Evolutionary conservation across 2,329 filamentous ascomycete genomes (phyloP).

Genomic region (Gaeumannomyces sp.): DNA sequence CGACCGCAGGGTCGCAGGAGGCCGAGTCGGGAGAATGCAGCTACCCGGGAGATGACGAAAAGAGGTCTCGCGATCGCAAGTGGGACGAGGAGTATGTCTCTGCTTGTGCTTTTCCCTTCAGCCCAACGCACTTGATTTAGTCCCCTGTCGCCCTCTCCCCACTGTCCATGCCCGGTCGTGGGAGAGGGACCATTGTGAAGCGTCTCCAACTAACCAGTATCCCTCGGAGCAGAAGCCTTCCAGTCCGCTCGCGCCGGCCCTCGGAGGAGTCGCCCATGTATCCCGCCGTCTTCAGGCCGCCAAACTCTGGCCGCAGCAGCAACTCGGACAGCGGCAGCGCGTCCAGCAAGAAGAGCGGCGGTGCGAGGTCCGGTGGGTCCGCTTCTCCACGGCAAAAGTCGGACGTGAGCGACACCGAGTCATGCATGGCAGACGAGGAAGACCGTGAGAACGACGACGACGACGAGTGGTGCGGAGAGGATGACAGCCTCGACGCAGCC

Average conservation of each 20-base stretch:
- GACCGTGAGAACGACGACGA: conserved; percentile 16
- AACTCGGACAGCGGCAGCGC: background rate
- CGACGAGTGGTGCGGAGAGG: conserved; percentile 18
- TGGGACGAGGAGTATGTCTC: conserved; percentile 15
- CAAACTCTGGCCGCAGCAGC: conserved; percentile 1
- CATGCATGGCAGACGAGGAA: conserved; percentile 14
- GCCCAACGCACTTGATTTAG: no score
- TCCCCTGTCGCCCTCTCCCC: background rate
- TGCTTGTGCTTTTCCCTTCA: background rate
- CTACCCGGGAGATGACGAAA: conserved; percentile 10
- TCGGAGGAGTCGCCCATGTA: conserved; percentile 3
- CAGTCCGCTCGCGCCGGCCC: conserved; percentile 1
- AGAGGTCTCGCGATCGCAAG: conserved; percentile 5
- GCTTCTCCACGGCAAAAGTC: conserved; percentile 1
- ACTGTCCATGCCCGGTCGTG: background rate
- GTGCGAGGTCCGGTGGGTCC: background rate
- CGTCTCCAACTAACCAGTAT: no score
- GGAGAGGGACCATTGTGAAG: no score
- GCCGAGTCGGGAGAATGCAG: conserved; percentile 8
- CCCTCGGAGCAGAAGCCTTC: background rate
- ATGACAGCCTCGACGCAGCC: conserved; percentile 19
- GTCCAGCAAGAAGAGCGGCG: background rate
- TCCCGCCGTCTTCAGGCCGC: conserved; percentile 3
- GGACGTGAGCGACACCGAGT: conserved; percentile 10
- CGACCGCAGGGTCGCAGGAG: conserved; percentile 12